Evolutionary conservation across 2,329 filamentous ascomycete species (phyloP), one percentile per base, ranked within the genome.

Genomic region (Exutisphaerella laricina): DNA sequence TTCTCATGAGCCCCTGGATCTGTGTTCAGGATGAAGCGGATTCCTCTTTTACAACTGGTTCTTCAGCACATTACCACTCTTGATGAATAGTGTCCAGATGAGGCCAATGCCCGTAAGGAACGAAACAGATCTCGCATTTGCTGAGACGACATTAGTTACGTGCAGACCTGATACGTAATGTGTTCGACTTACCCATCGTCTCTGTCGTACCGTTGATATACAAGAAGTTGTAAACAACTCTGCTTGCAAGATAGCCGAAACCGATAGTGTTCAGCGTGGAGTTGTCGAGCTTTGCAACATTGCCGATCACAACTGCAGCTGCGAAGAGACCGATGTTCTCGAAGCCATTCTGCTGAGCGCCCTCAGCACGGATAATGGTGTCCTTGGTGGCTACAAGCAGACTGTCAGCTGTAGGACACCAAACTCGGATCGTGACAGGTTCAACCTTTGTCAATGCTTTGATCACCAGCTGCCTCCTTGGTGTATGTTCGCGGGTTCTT

Each of bases 281-380:
- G 22, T 54, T 51, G 30, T 53, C 57, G 21, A 69, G 33, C n/a
- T 56, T 55, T 4, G 64, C 64, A 0, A 61, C 30, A 29, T 69
- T 68, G 3, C 60, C 66, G 2, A 65, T 65, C 1, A 66, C 57
- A 5, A 69, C 61, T 12, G 64, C 61, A 0, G 64, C 54, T 2
- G 66, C 65, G 37, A 67, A 69, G 26, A 68, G 52, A 12, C 60
- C 61, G 2, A 69, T 22, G 35, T 66, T 69, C 47, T 69, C 66
- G 28, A 66, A 61, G 3, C 62, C 63, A 38, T 69, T 69, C 5
- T 48, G 45, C 48, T 64, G 59, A 2, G 66, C 66, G 4, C 55
- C 59, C 51, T 69, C 65, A 17, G 62, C 62, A 14, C 66, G 60
- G 20, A 60, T 38, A 45, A 69, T 63, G 5, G 39, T 51, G 16